Conservation (phyloP, 1,284 basidiomycete genomes). For the Cutaneotrichosporon sp. region DNA sequence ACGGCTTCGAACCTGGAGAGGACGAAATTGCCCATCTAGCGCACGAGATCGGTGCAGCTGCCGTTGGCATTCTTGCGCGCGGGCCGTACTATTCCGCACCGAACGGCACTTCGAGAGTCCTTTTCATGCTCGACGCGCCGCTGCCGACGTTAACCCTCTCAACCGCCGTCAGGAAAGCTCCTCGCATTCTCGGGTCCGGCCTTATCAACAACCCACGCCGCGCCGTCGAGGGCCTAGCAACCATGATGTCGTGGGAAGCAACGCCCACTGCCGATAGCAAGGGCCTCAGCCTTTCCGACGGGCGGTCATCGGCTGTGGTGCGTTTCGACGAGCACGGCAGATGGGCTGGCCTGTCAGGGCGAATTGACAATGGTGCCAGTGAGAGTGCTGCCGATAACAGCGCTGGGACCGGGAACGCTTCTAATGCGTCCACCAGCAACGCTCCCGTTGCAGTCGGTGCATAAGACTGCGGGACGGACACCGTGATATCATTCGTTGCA, state of each 20-base stretch:
- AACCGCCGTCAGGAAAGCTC: background rate
- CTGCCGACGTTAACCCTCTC: background rate
- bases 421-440: no score
- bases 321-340: background rate
- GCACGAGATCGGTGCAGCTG: constrained; percentile 6
- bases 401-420: no score
- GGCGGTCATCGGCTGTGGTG: background rate
- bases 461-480: no score
- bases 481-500: no score
- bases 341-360: background rate
- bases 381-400: background rate
- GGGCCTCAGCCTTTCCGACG: background rate
- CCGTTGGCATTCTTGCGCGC: background rate
- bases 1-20: background rate
- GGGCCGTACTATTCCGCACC: constrained; percentile 8
- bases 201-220: background rate
- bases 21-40: constrained; percentile 3
- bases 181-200: background rate
- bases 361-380: no score
- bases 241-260: background rate
- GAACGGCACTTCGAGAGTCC: background rate
- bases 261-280: background rate
- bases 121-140: constrained; percentile 6
- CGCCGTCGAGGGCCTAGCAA: background rate
- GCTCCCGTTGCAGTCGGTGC: no score